Evolutionary conservation across 345 rosid species (phyloP), one percentile per base, ranked within the genome.

Genomic region (Gossypium stocksii): DNA sequence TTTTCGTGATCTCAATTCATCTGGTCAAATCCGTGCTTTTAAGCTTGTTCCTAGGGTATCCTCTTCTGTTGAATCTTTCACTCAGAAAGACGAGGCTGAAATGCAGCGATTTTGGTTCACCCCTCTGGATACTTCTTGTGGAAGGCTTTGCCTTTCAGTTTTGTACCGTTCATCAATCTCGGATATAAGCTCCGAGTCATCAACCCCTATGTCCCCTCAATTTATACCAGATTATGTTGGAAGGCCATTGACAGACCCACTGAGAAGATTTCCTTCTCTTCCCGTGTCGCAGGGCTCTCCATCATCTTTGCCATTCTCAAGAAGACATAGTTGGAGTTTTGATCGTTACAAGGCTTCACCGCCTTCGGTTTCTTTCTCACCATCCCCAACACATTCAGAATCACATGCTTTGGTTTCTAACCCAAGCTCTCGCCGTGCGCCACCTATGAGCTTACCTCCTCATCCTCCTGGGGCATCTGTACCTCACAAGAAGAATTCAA

Each of bases 151-250:
- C 87, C 82, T 95, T 72, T 93, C 93, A 0, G 97, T 93, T 48
- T 19, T 84, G 52, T 95, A 93, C 75, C 86, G 85, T n/a, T 82
- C 90, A 61, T 83, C 88, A 9, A 71, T 87, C 58, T 91, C 89
- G 0, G 92, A 89, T 79, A 83, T 86, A 45, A 85, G 83, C 74
- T 90, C 89, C 17, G 93, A 84, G 58, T 79, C 93, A 48, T 89
- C 93, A 16, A 85, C 98, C 17, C 93, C 91, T 45, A 72, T 93
- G 81, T 87, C 97, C 66, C 90, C 99, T 29, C 94, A 88, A 25
- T 86, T 91, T 79, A 95, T 93, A 72, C 85, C 83, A 0, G 93
- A 93, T 81, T 95, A 95, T 95, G 99, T 95, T 81, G 99, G 98
- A 58, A 93, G 99, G 78, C 99, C 98, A 53, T 80, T 93, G 81